Evolutionary conservation across 768 basidiomycete species (phyloP), one percentile per base, ranked within the genome.

Genomic region (Kwoniella dendrophila): DNA sequence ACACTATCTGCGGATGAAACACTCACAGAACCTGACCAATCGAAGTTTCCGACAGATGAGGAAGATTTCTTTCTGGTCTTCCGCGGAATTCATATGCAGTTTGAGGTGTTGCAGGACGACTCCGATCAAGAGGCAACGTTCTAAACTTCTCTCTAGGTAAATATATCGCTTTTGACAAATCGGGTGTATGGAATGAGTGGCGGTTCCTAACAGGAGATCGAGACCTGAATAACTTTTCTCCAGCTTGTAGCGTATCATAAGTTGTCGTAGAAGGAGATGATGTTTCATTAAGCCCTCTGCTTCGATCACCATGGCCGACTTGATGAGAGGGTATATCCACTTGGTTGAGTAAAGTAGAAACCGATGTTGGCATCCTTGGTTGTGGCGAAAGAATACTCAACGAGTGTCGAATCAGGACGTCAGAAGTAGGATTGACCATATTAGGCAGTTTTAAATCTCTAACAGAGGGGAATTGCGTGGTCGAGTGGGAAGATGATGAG

Each of bases 11-110:
- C n/a, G n/a, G n/a, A n/a, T n/a, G n/a, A n/a, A n/a, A n/a, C 20
- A 51, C 49, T 51, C 20, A 51, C 49, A 51, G 32, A 12, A n/a
- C 49, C 24, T 51, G 49, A 16, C 49, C 49, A 26, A 51, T 32
- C 11, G 49, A 33, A 4, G 49, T 51, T n/a, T 51, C 49, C 20
- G 49, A 51, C 11, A 51, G n/a, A 51, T 51, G 49, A 33, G 49
- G 49, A 34, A 51, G 32, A 22, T 30, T 51, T 18, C 26, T 29
- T 10, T 51, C 49, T 7, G 27, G 30, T n/a, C 32, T 22, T 18
- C 49, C 12, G 11, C 27, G 29, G 6, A 3, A 16, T 20, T 51
- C 27, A 11, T n/a, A 4, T 5, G 32, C 5, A n/a, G 5, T 18
- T 14, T 12, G 49, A 33, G 49, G 49, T 3, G 49, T 32, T 7